Evolutionary conservation across 495 filamentous ascomycete genomes (phyloP), one percentile per base, ranked within the genome.

Genomic region (Lentithecium fluviatile): DNA sequence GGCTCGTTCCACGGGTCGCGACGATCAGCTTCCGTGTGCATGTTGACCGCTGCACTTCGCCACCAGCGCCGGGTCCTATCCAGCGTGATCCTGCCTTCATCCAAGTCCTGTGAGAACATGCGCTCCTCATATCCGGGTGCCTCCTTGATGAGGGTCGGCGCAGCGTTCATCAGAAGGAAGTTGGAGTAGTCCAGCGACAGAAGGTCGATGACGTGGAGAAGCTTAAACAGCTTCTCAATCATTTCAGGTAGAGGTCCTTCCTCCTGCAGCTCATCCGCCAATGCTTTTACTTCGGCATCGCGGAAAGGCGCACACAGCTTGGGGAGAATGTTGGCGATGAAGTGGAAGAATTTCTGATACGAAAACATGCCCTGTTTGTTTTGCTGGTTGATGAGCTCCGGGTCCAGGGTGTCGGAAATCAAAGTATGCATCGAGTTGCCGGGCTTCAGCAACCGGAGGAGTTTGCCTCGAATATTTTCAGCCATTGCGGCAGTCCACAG

Each of bases 101-200:
- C 81, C 13, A 96, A 61, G 19, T 86, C 84, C 24, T 86, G 79
- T 2, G 85, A 80, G 60, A 98, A 97, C 13, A 79, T 79, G 53
- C 85, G 82, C 26, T 86, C 79, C 71, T 98, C 94, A 71, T 97
- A 97, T 0, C 83, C 81, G 0, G 85, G 76, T 2, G 89, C 89
- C 61, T 95, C 86, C 59, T 89, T 82, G 46, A 96, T 85, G 25
- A 98, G 84, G 34, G 83, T 82, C 1, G 91, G 90, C 0, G 90
- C 90, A 0, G 87, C 85, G 32, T 88, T 77, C 68, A 87, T 87
- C 11, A 98, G 80, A 73, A 96, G 83, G 67, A 94, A 97, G 71
- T 98, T 98, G 7, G 91, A 89, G 67, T 97, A 92, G 70, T 98
- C 94, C 53, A 97, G 82, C n/a, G 90, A 87, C 65, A 98, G 84